Evolutionary conservation across 805 yeast species (phyloP), one percentile per base, ranked within the genome.

Genomic region (Suhomyces emberorum): DNA sequence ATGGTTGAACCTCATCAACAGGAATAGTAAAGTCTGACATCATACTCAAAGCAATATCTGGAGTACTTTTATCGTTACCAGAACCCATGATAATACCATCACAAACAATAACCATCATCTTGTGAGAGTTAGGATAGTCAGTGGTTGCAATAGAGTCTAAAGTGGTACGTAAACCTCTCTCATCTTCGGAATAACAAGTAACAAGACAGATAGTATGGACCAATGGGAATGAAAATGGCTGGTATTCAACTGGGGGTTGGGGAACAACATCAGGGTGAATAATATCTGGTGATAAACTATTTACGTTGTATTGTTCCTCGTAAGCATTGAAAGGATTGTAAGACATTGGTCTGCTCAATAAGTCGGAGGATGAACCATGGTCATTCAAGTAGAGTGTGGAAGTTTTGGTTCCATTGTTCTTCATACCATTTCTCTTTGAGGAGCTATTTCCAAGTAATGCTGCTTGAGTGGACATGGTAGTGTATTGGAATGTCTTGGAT

Each of bases 41-140:
- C 89, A 93, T 81, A 28, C 76, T 77, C 42, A 93, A 61, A 14
- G 81, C 88, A 51, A 89, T 83, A 15, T 93, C 98, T 0, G 98
- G 96, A 0, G 98, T 93, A 2, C 88, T 72, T 54, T 61, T 55
- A 37, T 81, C 89, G 61, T 91, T 91, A 32, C 97, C 98, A 15
- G 95, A 81, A 47, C 98, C 98, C 52, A 91, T 89, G 49, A 93
- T 82, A 23, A 91, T 48, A 48, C 98, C 98, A 65, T 93, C 98
- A 70, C 98, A 91, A 10, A 91, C 74, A 27, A 89, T 79, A 35
- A 88, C 65, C 27, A 93, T 70, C 43, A 93, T 66, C 58, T 91
- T 93, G 61, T 93, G 98, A 3, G 96, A 86, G 58, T 88, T 89
- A 38, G 98, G 97, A 59, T 84, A 93, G 46, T 88, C 95, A 1